Evolutionary conservation across 352 stramenopile species (phyloP), one percentile per base, ranked within the genome.

Genomic region (Pythium aquatile): DNA sequence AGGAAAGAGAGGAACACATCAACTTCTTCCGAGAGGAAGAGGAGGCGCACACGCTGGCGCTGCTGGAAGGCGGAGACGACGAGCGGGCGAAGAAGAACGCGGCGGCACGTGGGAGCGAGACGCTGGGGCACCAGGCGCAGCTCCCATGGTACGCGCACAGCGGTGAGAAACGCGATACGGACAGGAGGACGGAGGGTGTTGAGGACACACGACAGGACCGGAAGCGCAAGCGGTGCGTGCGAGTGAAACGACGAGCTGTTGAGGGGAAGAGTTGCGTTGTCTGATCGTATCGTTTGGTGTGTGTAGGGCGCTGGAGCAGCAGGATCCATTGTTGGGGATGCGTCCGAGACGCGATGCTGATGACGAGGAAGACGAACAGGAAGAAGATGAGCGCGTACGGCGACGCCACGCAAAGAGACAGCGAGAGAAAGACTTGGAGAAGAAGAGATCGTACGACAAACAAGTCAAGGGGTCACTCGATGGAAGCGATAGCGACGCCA

Each of bases 11-110:
- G 44, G 32, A 52, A 32, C 26, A 74, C 57, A 70, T 74, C 61
- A 70, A 74, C 53, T 74, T 74, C 28, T 74, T 74, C 33, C 14
- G 63, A 26, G 32, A 58, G 47, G 68, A 74, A 39, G 62, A 74
- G 29, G 62, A 66, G n/a, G 61, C 61, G 40, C 66, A 73, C 49
- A 69, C 66, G 32, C 35, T 46, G 32, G 66, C 66, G 37, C 57
- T 73, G 57, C 61, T 73, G 17, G 24, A 52, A 35, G 61, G 56
- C 9, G 66, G 35, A 28, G 60, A 57, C 10, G 26, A 16, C 11
- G 29, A 24, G 30, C 13, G 10, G 1, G 32, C 5, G 3, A 47
- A 26, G 1, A 14, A 39, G 10, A 30, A 14, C 20, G 20, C 20
- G 20, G 20, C 20, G 29, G 39, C 61, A 20, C 17, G 2, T 11